Percentiles rank a stretch among this genome's conserved stretches.
Evolutionary conservation across 176 grass and related monocot genomes (phyloP).

Genomic region (Tuctoria greenei): DNA sequence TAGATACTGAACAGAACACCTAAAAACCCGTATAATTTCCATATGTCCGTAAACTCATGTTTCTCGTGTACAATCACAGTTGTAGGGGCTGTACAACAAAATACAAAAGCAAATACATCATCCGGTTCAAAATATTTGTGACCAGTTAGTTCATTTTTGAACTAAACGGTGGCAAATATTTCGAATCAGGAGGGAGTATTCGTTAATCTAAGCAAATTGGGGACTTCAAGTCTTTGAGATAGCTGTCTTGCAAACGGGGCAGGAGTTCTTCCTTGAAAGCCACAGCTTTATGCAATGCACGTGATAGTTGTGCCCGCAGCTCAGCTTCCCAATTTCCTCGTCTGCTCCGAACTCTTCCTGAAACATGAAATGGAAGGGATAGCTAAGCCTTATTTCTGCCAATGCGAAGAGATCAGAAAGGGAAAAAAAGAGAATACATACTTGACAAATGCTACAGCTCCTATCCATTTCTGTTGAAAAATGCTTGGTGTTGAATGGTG

Average conservation of each 20-base stretch:
- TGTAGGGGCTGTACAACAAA: slow-evolving; percentile 10
- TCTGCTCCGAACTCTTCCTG: slow-evolving; percentile 82
- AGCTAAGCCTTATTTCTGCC: not conserved
- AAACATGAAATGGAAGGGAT: not conserved
- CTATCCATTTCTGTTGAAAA: slow-evolving; percentile 53
- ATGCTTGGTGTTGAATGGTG: slow-evolving; percentile 46
- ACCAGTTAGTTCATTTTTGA: no score
- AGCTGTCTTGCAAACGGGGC: slow-evolving; percentile 80
- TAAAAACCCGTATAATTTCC: not conserved
- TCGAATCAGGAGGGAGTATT: no score
- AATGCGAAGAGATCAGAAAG: not conserved
- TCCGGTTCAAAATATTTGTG: no score
- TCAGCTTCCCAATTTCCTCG: slow-evolving; percentile 70
- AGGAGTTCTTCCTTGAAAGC: slow-evolving; percentile 89
- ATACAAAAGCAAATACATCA: slow-evolving; percentile 17
- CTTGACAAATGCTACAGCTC: slow-evolving; percentile 89
- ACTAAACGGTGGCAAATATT: no score
- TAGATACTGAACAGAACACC: not conserved
- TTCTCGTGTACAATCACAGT: slow-evolving; percentile 11
- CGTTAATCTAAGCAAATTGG: not conserved
- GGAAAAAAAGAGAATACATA: slow-evolving; percentile 9
- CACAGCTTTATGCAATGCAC: slow-evolving; percentile 93
- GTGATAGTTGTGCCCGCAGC: slow-evolving; percentile 80
- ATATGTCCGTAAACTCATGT: not conserved
- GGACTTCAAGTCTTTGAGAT: slow-evolving; percentile 51